These are phyloP conservation scores for Brassica carinata DNA, from an alignment of 345 rosid species.

Conservation along the genomic window DNA sequence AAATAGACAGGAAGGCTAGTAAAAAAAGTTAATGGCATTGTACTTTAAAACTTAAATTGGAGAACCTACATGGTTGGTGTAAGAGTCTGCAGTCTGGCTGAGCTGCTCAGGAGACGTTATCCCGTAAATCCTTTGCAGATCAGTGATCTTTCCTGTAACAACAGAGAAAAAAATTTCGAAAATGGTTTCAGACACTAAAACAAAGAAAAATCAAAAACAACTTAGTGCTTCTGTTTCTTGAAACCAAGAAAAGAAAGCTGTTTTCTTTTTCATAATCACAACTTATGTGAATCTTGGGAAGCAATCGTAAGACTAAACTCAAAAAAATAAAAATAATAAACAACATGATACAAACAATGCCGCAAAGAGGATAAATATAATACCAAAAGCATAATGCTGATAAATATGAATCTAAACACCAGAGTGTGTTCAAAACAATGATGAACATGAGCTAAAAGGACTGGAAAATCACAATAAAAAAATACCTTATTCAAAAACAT, in stretches of 20 bases:
- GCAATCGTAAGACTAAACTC: neutral
- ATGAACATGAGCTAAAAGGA: neutral
- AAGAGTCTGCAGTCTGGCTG: neutral
- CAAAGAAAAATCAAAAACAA: neutral
- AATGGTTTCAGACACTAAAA: neutral
- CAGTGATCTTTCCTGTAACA: neutral
- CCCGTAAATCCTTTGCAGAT: neutral
- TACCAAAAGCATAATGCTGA: neutral
- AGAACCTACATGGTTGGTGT: neutral
- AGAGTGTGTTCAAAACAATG: neutral
- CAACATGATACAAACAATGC: neutral
- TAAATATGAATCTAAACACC: neutral
- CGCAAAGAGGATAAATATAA: neutral
- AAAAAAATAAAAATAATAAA: too few relatives aligned
- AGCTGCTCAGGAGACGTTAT: neutral
- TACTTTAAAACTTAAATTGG: neutral
- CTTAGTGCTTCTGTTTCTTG: neutral
- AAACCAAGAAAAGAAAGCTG: neutral
- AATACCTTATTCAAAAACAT: neutral
- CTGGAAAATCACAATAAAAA: neutral
- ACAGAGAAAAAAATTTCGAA: neutral
- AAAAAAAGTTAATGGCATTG: neutral
- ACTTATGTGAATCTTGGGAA: neutral
- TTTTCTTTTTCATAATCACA: neutral
- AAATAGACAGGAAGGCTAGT: neutral